Conservation (phyloP, 352 stramenopile genomes). For the Globisporangium cylindrosporum region DNA sequence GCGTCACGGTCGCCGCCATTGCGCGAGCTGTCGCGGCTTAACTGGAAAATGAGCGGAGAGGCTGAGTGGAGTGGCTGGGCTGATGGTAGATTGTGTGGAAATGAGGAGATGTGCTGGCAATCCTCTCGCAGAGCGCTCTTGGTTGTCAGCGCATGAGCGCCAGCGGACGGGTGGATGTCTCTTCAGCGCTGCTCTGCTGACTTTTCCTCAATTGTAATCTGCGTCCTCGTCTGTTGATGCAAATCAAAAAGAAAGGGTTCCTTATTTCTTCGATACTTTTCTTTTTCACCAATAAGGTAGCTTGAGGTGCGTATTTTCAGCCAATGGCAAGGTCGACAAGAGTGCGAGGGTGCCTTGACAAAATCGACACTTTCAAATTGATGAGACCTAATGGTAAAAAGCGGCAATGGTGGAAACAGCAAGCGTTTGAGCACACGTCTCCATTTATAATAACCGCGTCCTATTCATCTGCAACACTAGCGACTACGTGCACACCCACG, state of each 20-base stretch:
- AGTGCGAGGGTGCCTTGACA: not conserved
- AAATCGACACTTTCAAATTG: not conserved
- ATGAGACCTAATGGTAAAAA: no score
- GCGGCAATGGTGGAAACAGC: no score
- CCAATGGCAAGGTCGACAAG: not conserved
- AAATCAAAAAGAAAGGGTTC: not conserved
- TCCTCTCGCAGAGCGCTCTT: not conserved
- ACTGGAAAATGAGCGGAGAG: not conserved
- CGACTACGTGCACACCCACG: no score
- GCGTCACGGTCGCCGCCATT: constrained; percentile 12
- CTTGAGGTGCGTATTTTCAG: not conserved
- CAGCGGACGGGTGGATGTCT: not conserved
- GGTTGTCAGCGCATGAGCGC: not conserved
- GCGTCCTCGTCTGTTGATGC: constrained; percentile 1
- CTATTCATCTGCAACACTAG: no score
- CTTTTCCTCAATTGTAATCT: constrained; percentile 1
- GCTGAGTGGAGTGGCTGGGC: not conserved
- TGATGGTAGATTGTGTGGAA: not conserved
- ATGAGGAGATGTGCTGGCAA: not conserved
- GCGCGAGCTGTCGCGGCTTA: not conserved
- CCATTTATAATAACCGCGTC: no score
- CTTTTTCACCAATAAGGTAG: constrained; percentile 1
- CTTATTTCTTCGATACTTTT: not conserved
- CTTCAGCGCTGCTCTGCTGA: not conserved
- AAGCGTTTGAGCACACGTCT: no score